A percentile compares a stretch with the other conserved stretches of the same genome.
Conservation (phyloP, 2,329 filamentous ascomycete genomes). For the Scopulariopsis brevicaulis region DNA sequence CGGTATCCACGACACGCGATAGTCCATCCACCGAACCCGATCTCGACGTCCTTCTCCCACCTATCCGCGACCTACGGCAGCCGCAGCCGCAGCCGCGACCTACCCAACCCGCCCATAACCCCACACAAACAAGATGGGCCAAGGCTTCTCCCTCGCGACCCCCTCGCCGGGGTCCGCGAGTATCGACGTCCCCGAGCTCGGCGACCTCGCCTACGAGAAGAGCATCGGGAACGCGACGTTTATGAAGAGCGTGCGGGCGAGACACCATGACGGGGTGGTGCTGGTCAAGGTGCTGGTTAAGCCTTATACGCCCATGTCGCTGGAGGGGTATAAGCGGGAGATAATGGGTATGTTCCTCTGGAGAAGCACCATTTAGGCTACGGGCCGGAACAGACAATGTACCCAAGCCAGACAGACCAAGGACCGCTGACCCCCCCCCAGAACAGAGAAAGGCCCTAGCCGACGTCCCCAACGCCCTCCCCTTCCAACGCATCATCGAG, state of each 20-base stretch:
- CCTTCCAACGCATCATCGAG: constrained; percentile 84
- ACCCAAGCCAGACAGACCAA: too few relatives aligned
- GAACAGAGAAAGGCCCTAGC: constrained; percentile 70
- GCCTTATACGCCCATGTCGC: constrained; percentile 69
- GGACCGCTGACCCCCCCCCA: constrained; percentile 22
- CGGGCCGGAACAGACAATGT: too few relatives aligned
- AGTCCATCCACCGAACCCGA: not conserved
- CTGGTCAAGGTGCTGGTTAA: constrained; percentile 94
- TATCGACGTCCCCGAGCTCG: constrained; percentile 86
- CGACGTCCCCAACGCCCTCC: constrained; percentile 81
- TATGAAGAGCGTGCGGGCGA: constrained; percentile 90
- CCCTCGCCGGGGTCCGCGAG: constrained; percentile 84
- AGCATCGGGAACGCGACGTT: constrained; percentile 86
- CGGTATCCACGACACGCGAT: not conserved
- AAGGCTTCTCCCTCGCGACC: constrained; percentile 89
- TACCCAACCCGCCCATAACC: not conserved
- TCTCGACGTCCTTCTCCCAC: too few relatives aligned
- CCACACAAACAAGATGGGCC: constrained; percentile 57
- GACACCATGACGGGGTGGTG: constrained; percentile 81
- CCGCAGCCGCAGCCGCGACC: not conserved
- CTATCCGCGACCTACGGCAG: not conserved
- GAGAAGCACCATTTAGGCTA: too few relatives aligned
- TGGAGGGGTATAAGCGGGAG: constrained; percentile 66
- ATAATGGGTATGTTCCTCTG: constrained; percentile 52
- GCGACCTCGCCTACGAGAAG: constrained; percentile 84